Conservation (phyloP, 768 basidiomycete genomes). For the Dictyophora rubrovolvata region DNA sequence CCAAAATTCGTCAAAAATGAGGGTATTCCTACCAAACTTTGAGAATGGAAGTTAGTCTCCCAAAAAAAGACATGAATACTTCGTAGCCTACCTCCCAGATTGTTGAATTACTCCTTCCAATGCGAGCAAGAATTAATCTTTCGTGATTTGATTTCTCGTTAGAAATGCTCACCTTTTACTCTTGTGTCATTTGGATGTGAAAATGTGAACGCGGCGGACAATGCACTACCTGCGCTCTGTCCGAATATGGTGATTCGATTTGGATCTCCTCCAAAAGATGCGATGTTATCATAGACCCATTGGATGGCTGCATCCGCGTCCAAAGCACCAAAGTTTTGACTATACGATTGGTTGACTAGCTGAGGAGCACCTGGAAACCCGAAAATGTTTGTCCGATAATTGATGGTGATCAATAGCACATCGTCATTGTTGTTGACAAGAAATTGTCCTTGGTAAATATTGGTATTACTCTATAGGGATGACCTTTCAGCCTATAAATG, state of each 20-base stretch:
- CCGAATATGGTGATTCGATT: slow-evolving; percentile 28
- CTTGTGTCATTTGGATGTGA: not conserved
- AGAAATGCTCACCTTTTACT: not conserved
- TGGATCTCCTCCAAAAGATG: slow-evolving; percentile 28
- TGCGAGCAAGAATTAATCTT: too few species aligned
- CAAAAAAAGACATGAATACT: not conserved
- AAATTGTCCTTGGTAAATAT: too few species aligned
- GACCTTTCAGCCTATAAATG: too few species aligned
- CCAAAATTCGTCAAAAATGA: not conserved
- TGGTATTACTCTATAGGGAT: too few species aligned
- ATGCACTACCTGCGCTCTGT: not conserved
- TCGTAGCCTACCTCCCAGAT: not conserved
- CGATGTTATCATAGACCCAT: slow-evolving; percentile 28
- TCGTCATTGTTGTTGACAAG: too few species aligned
- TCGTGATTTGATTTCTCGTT: too few species aligned
- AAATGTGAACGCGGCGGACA: not conserved
- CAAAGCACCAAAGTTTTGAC: slow-evolving; percentile 40
- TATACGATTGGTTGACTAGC: slow-evolving; percentile 13
- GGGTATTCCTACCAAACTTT: not conserved
- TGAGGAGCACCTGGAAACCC: slow-evolving; percentile 34
- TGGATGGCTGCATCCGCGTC: slow-evolving; percentile 42
- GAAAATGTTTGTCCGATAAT: slow-evolving; percentile 49
- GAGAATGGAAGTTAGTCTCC: too few species aligned
- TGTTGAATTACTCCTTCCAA: slow-evolving; percentile 1
- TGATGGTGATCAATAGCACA: slow-evolving; percentile 13